These are phyloP conservation scores for Dimocarpus longan DNA, from an alignment of 345 rosid species.

Conservation along the genomic window DNA sequence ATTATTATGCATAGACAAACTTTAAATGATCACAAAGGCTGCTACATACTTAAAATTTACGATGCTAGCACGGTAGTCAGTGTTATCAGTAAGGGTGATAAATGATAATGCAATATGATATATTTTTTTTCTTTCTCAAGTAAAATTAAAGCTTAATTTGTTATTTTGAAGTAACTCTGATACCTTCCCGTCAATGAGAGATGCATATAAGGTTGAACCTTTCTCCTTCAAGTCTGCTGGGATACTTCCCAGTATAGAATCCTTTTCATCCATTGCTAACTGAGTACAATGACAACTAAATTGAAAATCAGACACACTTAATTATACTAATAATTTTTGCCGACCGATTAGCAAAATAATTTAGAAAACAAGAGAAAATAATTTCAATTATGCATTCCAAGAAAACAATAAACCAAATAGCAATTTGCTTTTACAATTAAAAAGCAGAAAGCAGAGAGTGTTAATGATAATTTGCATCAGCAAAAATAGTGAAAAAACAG, in stretches of 20 bases:
- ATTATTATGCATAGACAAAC: background rate
- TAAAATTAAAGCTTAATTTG: constrained; percentile 1
- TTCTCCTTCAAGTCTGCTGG: constrained; percentile 73
- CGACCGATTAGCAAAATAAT: background rate
- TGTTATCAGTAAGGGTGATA: background rate
- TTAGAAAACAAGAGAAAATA: background rate
- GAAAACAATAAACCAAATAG: background rate
- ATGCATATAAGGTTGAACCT: constrained; percentile 62
- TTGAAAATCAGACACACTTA: background rate
- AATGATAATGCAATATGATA: constrained; percentile 5
- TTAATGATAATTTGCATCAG: background rate
- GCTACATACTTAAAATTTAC: background rate
- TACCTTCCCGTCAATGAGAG: constrained; percentile 87
- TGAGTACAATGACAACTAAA: constrained; percentile 29
- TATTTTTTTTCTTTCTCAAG: constrained; percentile 12
- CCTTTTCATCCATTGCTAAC: constrained; percentile 79
- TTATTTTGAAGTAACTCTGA: constrained; percentile 17
- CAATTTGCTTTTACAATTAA: background rate
- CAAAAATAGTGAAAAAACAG: background rate
- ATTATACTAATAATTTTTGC: background rate
- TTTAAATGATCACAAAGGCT: background rate
- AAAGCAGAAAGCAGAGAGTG: background rate
- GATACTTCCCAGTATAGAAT: constrained; percentile 68
- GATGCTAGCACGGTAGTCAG: background rate
- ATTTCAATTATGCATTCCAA: background rate